phyloP scores from a whole-genome alignment of 768 basidiomycete genomes.

The Lactifluus subvellereus region DNA sequence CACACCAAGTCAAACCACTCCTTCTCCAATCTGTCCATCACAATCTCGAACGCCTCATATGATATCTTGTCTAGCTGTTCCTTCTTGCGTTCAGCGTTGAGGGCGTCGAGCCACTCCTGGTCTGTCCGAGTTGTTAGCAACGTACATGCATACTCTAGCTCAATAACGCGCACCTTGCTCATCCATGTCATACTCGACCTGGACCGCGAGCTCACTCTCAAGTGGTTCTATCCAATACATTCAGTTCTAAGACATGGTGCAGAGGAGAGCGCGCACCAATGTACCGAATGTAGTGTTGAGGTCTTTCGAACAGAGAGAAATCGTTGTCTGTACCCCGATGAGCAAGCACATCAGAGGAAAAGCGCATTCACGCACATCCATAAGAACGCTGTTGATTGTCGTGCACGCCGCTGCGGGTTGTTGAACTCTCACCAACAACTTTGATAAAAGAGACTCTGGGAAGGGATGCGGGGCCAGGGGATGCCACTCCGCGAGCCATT shows the following conservation, averaged over 20 bases:
- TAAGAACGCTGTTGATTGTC: conserved; percentile 42
- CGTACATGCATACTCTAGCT: not conserved
- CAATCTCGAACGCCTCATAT: conserved; percentile 87
- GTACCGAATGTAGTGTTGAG: conserved; percentile 86
- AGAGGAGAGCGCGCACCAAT: conserved; percentile 52
- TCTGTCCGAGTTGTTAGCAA: conserved; percentile 42
- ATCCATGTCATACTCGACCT: conserved; percentile 99
- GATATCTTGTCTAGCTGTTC: conserved; percentile 64
- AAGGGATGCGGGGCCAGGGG: conserved; percentile 33
- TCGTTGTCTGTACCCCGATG: conserved; percentile 46
- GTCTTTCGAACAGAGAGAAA: conserved; percentile 63
- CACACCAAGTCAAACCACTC: conserved; percentile 96
- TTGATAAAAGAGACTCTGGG: conserved; percentile 14
- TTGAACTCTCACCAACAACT: conserved; percentile 23
- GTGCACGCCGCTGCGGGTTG: conserved; percentile 55
- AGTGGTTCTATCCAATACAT: conserved; percentile 62
- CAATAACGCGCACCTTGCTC: conserved; percentile 68
- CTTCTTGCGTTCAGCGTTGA: conserved; percentile 79
- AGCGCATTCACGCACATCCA: conserved; percentile 39
- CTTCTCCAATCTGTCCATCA: conserved; percentile 98
- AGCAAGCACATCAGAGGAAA: not conserved
- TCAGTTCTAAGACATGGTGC: not conserved
- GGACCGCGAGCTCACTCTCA: conserved; percentile 84
- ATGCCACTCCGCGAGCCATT: conserved; percentile 39
- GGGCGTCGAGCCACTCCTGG: conserved; percentile 86